phyloP scores from a whole-genome alignment of 495 filamentous ascomycete genomes.

The Podospora pseudocomata region DNA sequence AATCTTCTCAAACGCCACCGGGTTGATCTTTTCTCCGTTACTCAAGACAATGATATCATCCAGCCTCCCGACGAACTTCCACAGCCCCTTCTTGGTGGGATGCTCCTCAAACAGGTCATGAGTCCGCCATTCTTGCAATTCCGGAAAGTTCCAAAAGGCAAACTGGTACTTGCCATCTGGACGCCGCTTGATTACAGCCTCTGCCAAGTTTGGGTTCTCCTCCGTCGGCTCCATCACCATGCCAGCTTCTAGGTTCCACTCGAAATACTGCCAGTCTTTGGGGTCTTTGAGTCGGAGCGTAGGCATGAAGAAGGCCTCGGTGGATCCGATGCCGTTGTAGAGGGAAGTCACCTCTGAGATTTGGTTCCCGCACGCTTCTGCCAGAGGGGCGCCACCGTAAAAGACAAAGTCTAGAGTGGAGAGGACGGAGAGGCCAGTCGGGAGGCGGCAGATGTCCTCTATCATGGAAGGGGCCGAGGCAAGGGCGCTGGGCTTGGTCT shows the following conservation, averaged over 20 bases:
- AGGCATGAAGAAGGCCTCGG: conserved; percentile 2
- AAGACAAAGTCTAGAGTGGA: not conserved
- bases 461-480: not conserved
- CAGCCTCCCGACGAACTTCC: conserved; percentile 60
- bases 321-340: conserved; percentile 3
- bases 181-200: not conserved
- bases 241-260: not conserved
- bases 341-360: not conserved
- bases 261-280: conserved; percentile 6
- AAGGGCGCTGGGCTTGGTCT: not conserved
- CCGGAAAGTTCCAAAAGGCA: conserved; percentile 1
- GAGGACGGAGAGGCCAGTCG: not conserved
- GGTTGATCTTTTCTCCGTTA: conserved; percentile 70
- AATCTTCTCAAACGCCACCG: conserved; percentile 56
- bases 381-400: not conserved
- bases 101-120: conserved; percentile 63
- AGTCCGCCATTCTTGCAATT: conserved; percentile 21
- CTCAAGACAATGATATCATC: conserved; percentile 63
- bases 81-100: conserved; percentile 53
- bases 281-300: not conserved
- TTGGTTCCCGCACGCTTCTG: not conserved
- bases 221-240: not conserved
- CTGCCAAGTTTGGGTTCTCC: not conserved
- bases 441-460: not conserved
- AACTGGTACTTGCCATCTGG: not conserved